phyloP scores from a whole-genome alignment of 345 rosid genomes.

The Eucalyptus melliodora region DNA sequence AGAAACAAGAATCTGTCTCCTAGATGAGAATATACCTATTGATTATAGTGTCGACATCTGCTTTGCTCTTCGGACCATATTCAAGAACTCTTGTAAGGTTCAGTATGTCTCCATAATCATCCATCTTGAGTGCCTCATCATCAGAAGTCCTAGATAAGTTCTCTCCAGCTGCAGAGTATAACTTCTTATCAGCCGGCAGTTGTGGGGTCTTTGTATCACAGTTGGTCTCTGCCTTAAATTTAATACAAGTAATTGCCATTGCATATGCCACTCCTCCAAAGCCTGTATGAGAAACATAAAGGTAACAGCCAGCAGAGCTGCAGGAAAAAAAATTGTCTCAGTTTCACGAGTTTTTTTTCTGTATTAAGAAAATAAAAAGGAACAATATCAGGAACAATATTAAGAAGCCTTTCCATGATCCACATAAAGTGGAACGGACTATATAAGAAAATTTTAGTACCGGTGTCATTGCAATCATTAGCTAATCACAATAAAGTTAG shows the following conservation, averaged over 20 bases:
- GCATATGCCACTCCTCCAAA: slow-evolving; percentile 91
- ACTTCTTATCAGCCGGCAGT: slow-evolving; percentile 11
- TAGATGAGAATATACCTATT: slow-evolving; percentile 31
- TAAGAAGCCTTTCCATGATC: not conserved
- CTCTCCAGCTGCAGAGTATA: slow-evolving; percentile 10
- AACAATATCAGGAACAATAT: not conserved
- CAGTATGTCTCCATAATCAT: slow-evolving; percentile 94
- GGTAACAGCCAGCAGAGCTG: slow-evolving; percentile 69
- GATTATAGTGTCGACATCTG: slow-evolving; percentile 62
- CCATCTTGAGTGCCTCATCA: slow-evolving; percentile 75
- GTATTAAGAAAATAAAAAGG: not conserved
- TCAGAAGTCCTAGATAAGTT: slow-evolving; percentile 38
- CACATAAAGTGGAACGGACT: not conserved
- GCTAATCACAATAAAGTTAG: not conserved
- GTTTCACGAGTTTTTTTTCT: not conserved
- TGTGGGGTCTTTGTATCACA: slow-evolving; percentile 8
- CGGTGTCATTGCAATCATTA: not conserved
- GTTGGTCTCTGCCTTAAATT: slow-evolving; percentile 48
- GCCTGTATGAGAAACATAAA: slow-evolving; percentile 86
- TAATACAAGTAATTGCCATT: slow-evolving; percentile 77
- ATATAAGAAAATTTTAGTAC: not conserved
- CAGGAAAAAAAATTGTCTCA: not conserved
- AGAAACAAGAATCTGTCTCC: not conserved
- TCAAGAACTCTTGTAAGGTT: slow-evolving; percentile 87
- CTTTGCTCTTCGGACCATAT: slow-evolving; percentile 89